Base-by-base conservation (phyloP, 129 eudicot species). In the sunflower (Helianthus annuus) region DNA sequence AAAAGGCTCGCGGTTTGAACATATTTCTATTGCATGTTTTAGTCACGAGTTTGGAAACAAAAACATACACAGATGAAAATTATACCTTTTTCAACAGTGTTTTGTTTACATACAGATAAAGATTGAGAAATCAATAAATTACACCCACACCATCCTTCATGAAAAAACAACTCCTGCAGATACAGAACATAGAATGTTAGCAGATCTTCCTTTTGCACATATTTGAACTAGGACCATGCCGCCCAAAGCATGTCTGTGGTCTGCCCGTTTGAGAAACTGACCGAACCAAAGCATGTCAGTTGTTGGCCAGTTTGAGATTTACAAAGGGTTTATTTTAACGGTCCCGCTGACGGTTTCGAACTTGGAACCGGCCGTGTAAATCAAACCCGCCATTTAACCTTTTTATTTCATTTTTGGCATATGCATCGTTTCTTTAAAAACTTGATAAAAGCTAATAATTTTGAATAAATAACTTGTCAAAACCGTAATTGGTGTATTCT, bases 51-150 rank as follows among this genome's bases (percentile, higher is more conserved):
- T 70, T 70, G 59, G 27, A 45, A 61, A 51, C 55, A 67, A 66
- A 57, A 57, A 78, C 80, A 74, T 61, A 80, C 76, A 74, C 71
- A 76, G 45, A 79, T 64, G 13, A 44, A 55, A 29, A 68, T 75
- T 78, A 71, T 72, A 81, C 86, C 78, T 67, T 76, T 55, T 75
- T 56, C 60, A 62, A 71, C 46, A 70, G 74, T 73, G 55, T 73
- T 68, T 10, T 19, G 76, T 13, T 71, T 88, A 82, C 89, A 83
- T 82, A 88, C 66, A 63, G 68, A 63, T n/a, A 48, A 86, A 91
- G 78, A 60, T 84, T 72, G 78, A 83, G 66, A 72, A 73, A 83
- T 81, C 38, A 88, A 91, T 85, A 84, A 88, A 91, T 91, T 68
- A 68, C 74, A 72, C 87, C 89, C 78, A 70, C 13, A 48, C 70